Percentiles rank a stretch among this genome's conserved stretches.
These are phyloP conservation scores for Favolaschia claudopus DNA, from an alignment of 768 basidiomycete species.

Conservation along the genomic window DNA sequence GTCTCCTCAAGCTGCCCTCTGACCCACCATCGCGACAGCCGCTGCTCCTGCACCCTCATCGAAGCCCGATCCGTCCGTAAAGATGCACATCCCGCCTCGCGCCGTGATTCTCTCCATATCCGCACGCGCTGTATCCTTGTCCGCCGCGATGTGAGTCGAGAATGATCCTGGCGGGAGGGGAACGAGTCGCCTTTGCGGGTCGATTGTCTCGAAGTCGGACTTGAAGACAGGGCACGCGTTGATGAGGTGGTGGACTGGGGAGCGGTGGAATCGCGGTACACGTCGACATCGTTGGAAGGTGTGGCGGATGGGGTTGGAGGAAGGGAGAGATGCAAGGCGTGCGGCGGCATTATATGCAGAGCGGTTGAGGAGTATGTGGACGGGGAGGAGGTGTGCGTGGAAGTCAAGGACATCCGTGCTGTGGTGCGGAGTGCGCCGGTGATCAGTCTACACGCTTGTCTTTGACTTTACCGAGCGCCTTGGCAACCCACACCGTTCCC, in stretches of 20 bases:
- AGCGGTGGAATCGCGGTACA: conserved; percentile 2
- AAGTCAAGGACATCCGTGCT: conserved; percentile 17
- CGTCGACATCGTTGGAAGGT: background rate
- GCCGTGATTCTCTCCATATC: background rate
- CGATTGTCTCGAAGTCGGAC: background rate
- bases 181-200: background rate
- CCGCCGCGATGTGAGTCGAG: background rate
- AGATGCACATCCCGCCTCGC: background rate
- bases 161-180: background rate
- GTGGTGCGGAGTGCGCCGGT: conserved; percentile 16
- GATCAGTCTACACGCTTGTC: background rate
- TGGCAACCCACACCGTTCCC: no score
- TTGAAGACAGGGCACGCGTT: background rate
- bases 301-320: background rate
- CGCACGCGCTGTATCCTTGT: background rate
- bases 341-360: background rate
- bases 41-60: background rate
- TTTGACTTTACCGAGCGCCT: conserved; percentile 1
- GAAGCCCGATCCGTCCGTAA: background rate
- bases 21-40: background rate
- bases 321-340: background rate
- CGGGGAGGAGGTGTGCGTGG: conserved; percentile 19
- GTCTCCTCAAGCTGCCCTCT: background rate
- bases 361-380: conserved; percentile 3
- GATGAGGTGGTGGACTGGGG: background rate